Conservation (phyloP, 1,139 yeast genomes). For the Debaryomyces nepalensis region DNA sequence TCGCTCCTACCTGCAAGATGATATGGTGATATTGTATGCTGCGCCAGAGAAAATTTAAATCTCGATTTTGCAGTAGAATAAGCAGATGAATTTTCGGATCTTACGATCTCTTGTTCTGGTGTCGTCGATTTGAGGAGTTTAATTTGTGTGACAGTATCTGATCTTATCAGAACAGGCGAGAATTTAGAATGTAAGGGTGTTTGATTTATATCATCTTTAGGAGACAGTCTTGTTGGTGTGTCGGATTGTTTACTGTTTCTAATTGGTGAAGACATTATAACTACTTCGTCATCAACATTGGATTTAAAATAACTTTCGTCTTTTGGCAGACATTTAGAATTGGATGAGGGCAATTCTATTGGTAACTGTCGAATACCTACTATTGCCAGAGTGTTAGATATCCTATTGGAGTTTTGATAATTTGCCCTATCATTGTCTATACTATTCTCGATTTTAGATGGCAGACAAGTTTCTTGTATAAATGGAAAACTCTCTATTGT, state of each 20-base stretch:
- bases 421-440: not conserved
- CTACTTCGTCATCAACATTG: constrained; percentile 8
- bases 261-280: constrained; percentile 18
- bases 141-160: constrained; percentile 6
- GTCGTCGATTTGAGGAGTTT: constrained; percentile 4
- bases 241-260: constrained; percentile 19
- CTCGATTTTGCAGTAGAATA: constrained; percentile 28
- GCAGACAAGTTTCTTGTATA: constrained; percentile 13
- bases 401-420: not conserved
- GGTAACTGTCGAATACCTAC: constrained; percentile 5
- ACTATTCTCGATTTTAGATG: not conserved
- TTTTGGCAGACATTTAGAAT: not conserved
- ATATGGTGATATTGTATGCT: not conserved
- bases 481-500: constrained; percentile 26
- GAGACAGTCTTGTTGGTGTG: constrained; percentile 22
- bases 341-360: constrained; percentile 13
- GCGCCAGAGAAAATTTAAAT: constrained; percentile 4
- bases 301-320: not conserved
- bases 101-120: constrained; percentile 11
- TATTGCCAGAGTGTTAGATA: not conserved
- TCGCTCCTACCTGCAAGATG: not conserved
- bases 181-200: not conserved
- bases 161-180: constrained; percentile 8
- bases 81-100: constrained; percentile 16
- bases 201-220: not conserved